Conservation (phyloP, 371 early-diverging fungal species). For the Sporodiniella umbellata region DNA sequence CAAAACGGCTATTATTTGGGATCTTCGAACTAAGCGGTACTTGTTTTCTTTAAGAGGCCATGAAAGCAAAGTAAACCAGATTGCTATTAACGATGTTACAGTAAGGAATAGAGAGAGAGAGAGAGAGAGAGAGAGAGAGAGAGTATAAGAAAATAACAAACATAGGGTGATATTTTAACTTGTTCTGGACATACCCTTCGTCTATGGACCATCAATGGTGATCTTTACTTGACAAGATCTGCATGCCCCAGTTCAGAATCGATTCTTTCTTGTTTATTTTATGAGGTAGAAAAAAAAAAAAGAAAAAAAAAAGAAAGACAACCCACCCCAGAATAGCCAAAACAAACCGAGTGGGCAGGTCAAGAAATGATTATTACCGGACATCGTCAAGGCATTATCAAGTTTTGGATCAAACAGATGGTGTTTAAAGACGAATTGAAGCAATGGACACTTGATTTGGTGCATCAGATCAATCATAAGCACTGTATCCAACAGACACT, state of each 20-base stretch:
- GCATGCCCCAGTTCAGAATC: constrained; percentile 56
- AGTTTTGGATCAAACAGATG: constrained; percentile 48
- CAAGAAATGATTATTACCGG: constrained; percentile 58
- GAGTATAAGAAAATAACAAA: constrained; percentile 18
- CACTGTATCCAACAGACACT: constrained; percentile 14
- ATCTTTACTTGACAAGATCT: constrained; percentile 53
- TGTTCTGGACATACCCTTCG: constrained; percentile 58
- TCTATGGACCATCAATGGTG: constrained; percentile 76
- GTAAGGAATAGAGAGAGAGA: constrained; percentile 19
- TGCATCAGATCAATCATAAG: constrained; percentile 25
- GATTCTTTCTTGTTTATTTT: constrained; percentile 56
- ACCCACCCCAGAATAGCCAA: not conserved
- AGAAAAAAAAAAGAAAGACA: not conserved
- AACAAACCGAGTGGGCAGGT: constrained; percentile 17
- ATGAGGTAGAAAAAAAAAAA: constrained; percentile 33
- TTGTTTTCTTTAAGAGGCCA: constrained; percentile 58
- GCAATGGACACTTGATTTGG: constrained; percentile 32
- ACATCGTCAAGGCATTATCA: constrained; percentile 52
- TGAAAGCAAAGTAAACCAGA: constrained; percentile 54
- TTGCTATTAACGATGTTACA: constrained; percentile 59
- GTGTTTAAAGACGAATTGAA: constrained; percentile 24
- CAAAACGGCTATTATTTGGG: constrained; percentile 72
- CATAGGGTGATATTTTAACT: constrained; percentile 68
- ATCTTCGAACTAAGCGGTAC: constrained; percentile 67
- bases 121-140: constrained; percentile 3